Conservation (phyloP, 2,329 filamentous ascomycete genomes). For the Stachybotrys echinatus region DNA sequence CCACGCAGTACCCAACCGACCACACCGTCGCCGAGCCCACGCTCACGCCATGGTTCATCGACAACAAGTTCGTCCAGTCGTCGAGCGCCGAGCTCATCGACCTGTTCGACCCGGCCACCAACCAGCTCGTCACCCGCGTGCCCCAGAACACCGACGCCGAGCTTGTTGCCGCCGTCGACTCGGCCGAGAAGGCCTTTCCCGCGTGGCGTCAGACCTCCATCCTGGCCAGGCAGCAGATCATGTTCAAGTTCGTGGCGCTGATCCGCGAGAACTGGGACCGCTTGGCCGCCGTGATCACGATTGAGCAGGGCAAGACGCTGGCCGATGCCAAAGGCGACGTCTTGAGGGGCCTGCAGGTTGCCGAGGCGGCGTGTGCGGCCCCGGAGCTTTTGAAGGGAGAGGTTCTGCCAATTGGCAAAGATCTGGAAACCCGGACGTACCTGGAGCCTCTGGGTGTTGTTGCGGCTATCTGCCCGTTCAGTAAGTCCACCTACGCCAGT, state of each 20-base stretch:
- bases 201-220: conserved; percentile 62
- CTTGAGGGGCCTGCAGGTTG: conserved; percentile 68
- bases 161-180: conserved; percentile 62
- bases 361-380: conserved; percentile 69
- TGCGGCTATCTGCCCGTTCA: conserved; percentile 74
- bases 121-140: conserved; percentile 72
- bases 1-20: conserved; percentile 13
- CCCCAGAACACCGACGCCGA: conserved; percentile 69
- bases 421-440: conserved; percentile 78
- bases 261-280: conserved; percentile 76
- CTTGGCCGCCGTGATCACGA: conserved; percentile 68
- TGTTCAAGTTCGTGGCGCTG: conserved; percentile 69
- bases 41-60: conserved; percentile 67
- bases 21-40: conserved; percentile 18
- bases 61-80: conserved; percentile 65
- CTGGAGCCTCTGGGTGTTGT: conserved; percentile 70
- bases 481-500: conserved; percentile 30
- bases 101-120: conserved; percentile 71
- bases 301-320: conserved; percentile 76
- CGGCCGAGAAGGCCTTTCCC: conserved; percentile 65
- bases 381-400: conserved; percentile 70
- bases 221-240: conserved; percentile 66
- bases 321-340: conserved; percentile 71
- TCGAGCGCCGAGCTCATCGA: conserved; percentile 64
- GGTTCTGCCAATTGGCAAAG: conserved; percentile 72